Base-by-base conservation (phyloP, 441 rosid species). In the Adansonia madagascariensis region DNA sequence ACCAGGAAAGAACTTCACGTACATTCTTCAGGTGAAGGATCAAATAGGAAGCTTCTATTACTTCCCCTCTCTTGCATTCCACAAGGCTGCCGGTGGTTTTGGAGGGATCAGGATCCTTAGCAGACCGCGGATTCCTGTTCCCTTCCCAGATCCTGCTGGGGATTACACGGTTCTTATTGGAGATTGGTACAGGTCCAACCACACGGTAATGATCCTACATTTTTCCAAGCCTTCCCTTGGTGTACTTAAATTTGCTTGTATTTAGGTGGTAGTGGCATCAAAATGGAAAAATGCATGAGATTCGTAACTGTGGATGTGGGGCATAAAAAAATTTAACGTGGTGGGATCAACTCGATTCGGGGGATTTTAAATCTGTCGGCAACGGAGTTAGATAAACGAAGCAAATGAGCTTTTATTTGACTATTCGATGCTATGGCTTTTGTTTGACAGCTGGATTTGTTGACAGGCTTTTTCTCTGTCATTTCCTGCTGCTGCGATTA, bases 21-120 rank as follows among this genome's bases (percentile, higher is more conserved):
- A 91, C 87, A 88, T 89, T 72, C 88, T 94, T 77, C 98, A 94
- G 82, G 91, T 90, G 49, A 94, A 94, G 87, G 98, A 94, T 73
- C 98, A 94, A 82, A 94, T 94, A 8, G 98, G 98, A 14, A 94
- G 98, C 80, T 94, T 88, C 84, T 93, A 88, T 80, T 94, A 94
- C 79, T 93, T 87, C 86, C 98, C 98, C 3, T 90, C 98, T 12
- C 94, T 94, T 47, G 98, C 82, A 5, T 91, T 94, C 85, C 98
- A 94, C 86, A 93, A 93, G 77, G 97, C 98, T 0, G 98, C 95
- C 0, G 98, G 98, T 59, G 98, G 89, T 12, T 94, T 93, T 24
- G 98, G 98, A 8, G 98, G 98, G 5, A 87, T 95, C 65, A 81
- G 93, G 80, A 91, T 95, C 83, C 93, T 88, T 20, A 94, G 97